These are phyloP conservation scores for Erodium moschatum DNA, from an alignment of 441 rosid genomes.

Conservation along the genomic window DNA sequence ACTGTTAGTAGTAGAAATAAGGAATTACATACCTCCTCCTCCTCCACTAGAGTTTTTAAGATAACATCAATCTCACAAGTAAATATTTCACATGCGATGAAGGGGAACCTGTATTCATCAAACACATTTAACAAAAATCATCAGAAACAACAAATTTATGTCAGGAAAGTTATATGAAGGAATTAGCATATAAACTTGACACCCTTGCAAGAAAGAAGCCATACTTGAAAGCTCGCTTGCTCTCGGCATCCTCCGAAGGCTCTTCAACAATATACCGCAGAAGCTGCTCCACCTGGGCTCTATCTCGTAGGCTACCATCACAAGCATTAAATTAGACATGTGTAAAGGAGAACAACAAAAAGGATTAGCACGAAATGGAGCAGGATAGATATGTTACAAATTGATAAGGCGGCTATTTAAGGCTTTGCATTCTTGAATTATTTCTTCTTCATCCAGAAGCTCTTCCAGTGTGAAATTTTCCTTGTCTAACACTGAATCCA, in stretches of 20 bases:
- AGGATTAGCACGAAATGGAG: not conserved
- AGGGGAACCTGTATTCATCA: conserved; percentile 64
- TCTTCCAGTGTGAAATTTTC: conserved; percentile 27
- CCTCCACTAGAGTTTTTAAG: conserved; percentile 80
- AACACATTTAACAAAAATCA: conserved; percentile 4
- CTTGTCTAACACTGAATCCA: conserved; percentile 25
- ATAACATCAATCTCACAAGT: conserved; percentile 96
- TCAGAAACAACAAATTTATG: conserved; percentile 15
- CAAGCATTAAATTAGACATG: not conserved
- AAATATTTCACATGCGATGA: conserved; percentile 88
- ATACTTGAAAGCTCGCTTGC: conserved; percentile 80
- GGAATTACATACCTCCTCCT: conserved; percentile 55
- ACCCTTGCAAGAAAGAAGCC: conserved; percentile 17
- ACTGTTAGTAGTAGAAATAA: conserved; percentile 10
- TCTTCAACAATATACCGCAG: conserved; percentile 51
- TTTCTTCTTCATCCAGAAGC: conserved; percentile 32
- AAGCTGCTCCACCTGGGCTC: conserved; percentile 66
- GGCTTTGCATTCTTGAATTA: conserved; percentile 29
- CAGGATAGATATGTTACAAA: conserved; percentile 18
- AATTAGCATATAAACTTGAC: not conserved
- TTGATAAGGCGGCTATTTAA: conserved; percentile 27
- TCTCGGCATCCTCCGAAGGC: conserved; percentile 72
- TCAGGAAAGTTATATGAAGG: not conserved
- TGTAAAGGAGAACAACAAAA: not conserved
- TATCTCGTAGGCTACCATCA: conserved; percentile 31